A percentile compares a stretch with the other conserved stretches of the same genome.
phyloP scores from a whole-genome alignment of 441 rosid species.

The Rhodomyrtus psidioides region DNA sequence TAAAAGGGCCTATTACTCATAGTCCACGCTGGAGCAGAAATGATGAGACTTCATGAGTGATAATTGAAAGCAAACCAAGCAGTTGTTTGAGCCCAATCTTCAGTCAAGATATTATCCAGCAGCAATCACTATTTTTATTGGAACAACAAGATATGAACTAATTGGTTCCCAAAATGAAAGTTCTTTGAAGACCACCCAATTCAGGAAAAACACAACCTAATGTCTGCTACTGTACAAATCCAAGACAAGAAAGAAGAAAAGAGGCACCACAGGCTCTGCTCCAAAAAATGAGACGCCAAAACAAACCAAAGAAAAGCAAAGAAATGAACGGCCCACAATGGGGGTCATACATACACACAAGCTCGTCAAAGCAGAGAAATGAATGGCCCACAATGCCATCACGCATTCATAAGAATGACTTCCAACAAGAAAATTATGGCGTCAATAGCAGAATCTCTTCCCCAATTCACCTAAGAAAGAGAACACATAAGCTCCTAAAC shows the following conservation, averaged over 20 bases:
- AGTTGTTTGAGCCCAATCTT: not conserved
- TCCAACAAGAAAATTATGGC: too few relatives aligned
- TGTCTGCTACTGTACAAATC: not conserved
- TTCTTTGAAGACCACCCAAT: not conserved
- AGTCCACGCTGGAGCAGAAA: not conserved
- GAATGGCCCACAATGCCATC: too few relatives aligned
- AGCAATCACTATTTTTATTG: not conserved
- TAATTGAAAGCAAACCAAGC: not conserved
- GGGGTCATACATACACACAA: too few relatives aligned
- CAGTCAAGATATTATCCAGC: not conserved
- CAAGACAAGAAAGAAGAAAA: not conserved
- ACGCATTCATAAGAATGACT: too few relatives aligned
- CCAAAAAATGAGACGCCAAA: too few relatives aligned
- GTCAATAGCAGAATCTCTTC: too few relatives aligned
- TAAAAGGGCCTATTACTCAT: not conserved
- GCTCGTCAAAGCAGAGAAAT: too few relatives aligned
- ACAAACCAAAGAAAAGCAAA: too few relatives aligned
- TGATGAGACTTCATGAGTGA: not conserved
- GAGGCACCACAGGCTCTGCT: not conserved
- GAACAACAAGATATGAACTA: not conserved
- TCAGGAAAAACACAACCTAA: not conserved
- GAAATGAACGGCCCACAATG: too few relatives aligned
- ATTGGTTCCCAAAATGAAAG: not conserved
- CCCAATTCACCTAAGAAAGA: too few relatives aligned
- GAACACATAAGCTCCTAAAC: too few relatives aligned